phyloP scores from a whole-genome alignment of 495 filamentous ascomycete species.

The Lasiosphaeria hispida region DNA sequence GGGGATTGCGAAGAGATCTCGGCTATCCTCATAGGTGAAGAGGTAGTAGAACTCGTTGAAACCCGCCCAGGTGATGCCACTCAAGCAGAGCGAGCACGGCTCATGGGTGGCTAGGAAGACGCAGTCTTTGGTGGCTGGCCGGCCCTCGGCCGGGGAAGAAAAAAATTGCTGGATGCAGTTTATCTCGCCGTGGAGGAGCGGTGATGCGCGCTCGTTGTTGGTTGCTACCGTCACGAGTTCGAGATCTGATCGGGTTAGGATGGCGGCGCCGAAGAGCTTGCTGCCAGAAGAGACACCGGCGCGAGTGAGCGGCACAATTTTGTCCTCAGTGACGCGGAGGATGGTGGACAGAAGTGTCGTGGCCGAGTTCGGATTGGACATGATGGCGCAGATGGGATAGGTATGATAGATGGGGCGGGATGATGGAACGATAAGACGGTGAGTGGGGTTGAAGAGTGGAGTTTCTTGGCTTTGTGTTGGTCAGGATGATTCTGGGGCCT shows the following conservation, averaged over 20 bases:
- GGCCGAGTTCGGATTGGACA: conserved; percentile 22
- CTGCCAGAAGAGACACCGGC: conserved; percentile 36
- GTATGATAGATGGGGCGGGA: neutral
- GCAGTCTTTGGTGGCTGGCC: conserved; percentile 34
- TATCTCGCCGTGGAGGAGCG: conserved; percentile 43
- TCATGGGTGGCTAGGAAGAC: conserved; percentile 45
- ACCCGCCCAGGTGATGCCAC: conserved; percentile 43
- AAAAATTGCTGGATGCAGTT: conserved; percentile 47
- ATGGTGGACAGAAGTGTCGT: conserved; percentile 31
- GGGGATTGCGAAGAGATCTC: conserved; percentile 39
- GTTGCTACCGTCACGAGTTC: conserved; percentile 32
- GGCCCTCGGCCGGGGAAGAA: conserved; percentile 18
- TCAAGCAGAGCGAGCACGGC: conserved; percentile 41
- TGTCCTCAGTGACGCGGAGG: conserved; percentile 31
- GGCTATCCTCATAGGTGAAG: conserved; percentile 45
- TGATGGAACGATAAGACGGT: neutral
- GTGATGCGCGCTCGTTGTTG: conserved; percentile 40
- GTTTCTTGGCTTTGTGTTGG: neutral
- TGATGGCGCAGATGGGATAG: conserved; percentile 1
- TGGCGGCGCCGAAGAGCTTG: conserved; percentile 43
- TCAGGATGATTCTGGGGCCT: too few species aligned
- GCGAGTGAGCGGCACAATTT: conserved; percentile 35
- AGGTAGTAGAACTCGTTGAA: conserved; percentile 45
- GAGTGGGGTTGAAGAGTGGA: neutral
- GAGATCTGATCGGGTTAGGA: conserved; percentile 30